phyloP scores from a whole-genome alignment of 176 grass and related monocot genomes.

The Zizania latifolia region DNA sequence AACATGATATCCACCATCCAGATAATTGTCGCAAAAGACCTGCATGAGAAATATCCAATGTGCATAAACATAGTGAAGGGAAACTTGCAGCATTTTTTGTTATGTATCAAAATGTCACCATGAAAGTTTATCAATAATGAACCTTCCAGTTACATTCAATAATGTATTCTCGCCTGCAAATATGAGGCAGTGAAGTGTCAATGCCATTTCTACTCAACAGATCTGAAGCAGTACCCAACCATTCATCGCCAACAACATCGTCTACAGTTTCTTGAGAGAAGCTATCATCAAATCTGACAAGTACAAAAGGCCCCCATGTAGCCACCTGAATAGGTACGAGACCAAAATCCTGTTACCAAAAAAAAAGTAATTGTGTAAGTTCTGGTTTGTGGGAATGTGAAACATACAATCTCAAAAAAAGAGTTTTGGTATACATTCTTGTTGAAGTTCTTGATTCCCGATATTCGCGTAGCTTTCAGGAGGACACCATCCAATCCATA shows the following conservation, averaged over 20 bases:
- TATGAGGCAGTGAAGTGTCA: slow-evolving; percentile 58
- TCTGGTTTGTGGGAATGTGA: not conserved
- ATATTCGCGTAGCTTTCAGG: slow-evolving; percentile 83
- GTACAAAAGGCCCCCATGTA: slow-evolving; percentile 89
- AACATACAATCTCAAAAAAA: not conserved
- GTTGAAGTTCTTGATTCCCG: slow-evolving; percentile 85
- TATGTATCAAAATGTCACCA: not conserved
- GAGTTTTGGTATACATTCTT: slow-evolving; percentile 46
- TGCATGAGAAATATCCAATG: slow-evolving; percentile 22
- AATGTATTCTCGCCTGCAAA: slow-evolving; percentile 84
- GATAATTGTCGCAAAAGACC: slow-evolving; percentile 96
- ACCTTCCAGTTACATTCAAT: slow-evolving; percentile 99
- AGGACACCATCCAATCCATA: slow-evolving; percentile 90
- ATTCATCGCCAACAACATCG: slow-evolving; percentile 60
- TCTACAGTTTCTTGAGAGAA: slow-evolving; percentile 31
- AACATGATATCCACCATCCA: slow-evolving; percentile 98
- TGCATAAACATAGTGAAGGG: not conserved
- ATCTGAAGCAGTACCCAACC: slow-evolving; percentile 76
- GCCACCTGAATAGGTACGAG: slow-evolving; percentile 62
- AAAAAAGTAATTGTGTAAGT: slow-evolving; percentile 17
- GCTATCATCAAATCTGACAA: slow-evolving; percentile 49
- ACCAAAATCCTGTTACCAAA: slow-evolving; percentile 61
- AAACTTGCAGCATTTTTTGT: not conserved
- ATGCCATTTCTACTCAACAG: slow-evolving; percentile 64
- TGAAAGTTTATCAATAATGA: slow-evolving; percentile 11